Evolutionary conservation across 768 basidiomycete genomes (phyloP).

Genomic region (Bullera alba): DNA sequence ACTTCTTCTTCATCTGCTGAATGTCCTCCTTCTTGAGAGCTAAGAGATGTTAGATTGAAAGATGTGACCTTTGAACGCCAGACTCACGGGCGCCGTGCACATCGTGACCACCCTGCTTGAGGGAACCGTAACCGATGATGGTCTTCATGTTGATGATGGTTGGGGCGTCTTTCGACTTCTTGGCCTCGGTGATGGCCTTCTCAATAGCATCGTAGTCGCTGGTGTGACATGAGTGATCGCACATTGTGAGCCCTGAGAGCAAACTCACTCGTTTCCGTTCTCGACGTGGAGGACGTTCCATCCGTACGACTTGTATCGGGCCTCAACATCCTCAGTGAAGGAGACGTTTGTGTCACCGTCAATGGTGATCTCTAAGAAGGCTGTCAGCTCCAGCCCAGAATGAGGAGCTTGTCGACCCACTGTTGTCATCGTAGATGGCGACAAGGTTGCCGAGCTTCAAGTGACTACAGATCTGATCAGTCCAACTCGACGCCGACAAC

Average conservation of each 20-base stretch:
- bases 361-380: conserved; percentile 87
- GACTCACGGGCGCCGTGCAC: conserved; percentile 86
- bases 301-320: conserved; percentile 81
- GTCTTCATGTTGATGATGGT: conserved; percentile 79
- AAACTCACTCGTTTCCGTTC: conserved; percentile 64
- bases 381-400: background rate
- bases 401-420: conserved; percentile 51
- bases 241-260: background rate
- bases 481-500: background rate
- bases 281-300: conserved; percentile 87
- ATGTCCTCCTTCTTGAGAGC: conserved; percentile 92
- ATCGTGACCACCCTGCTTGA: conserved; percentile 84
- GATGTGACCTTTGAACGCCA: background rate
- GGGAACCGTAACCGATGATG: conserved; percentile 90
- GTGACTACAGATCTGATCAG: no score
- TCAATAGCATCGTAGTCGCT: conserved; percentile 73
- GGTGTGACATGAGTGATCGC: conserved; percentile 1
- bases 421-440: conserved; percentile 92
- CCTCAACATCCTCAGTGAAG: conserved; percentile 88
- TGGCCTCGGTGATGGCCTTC: conserved; percentile 69
- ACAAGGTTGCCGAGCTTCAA: conserved; percentile 88
- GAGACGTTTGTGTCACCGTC: conserved; percentile 86
- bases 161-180: conserved; percentile 70
- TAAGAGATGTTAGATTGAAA: conserved; percentile 36
- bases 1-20: conserved; percentile 69